phyloP scores from a whole-genome alignment of 192 early-diverging fungal species.

The Thamnidium elegans region DNA sequence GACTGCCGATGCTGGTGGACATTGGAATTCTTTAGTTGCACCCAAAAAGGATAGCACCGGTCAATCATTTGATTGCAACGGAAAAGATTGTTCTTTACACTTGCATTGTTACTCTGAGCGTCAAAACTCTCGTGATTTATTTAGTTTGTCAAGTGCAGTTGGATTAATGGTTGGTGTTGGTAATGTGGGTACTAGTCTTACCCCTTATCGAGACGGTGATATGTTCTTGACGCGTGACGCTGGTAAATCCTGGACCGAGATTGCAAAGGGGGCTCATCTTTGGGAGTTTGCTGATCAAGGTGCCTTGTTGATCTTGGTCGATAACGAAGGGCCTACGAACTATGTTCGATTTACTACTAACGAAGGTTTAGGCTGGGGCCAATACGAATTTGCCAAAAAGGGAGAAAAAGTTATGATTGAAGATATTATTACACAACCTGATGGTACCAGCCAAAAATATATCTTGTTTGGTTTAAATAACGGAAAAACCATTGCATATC shows the following conservation, averaged over 20 bases:
- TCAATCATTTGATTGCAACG: slow-evolving; percentile 27
- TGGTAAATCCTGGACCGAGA: slow-evolving; percentile 80
- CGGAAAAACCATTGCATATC: slow-evolving; percentile 40
- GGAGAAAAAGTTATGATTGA: slow-evolving; percentile 52
- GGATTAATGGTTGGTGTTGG: slow-evolving; percentile 92
- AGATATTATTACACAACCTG: slow-evolving; percentile 69
- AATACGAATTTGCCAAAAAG: slow-evolving; percentile 43
- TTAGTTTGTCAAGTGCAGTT: slow-evolving; percentile 74
- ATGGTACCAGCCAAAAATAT: slow-evolving; percentile 75
- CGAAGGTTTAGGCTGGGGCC: slow-evolving; percentile 70
- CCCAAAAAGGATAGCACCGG: slow-evolving; percentile 47
- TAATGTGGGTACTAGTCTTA: slow-evolving; percentile 75
- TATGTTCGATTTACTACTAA: slow-evolving; percentile 69
- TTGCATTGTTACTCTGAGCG: slow-evolving; percentile 89
- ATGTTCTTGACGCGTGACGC: slow-evolving; percentile 88
- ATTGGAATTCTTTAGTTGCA: slow-evolving; percentile 58
- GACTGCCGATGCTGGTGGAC: slow-evolving; percentile 80
- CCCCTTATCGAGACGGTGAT: slow-evolving; percentile 65
- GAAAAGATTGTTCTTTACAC: slow-evolving; percentile 64
- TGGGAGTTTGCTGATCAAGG: slow-evolving; percentile 96
- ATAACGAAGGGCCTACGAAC: slow-evolving; percentile 73
- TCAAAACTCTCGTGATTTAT: slow-evolving; percentile 69
- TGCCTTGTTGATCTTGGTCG: slow-evolving; percentile 77
- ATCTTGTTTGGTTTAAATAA: slow-evolving; percentile 66
- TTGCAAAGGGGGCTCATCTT: slow-evolving; percentile 82